Conservation (phyloP, 2,329 filamentous ascomycete genomes). For the Ophidiomyces ophidiicola region DNA sequence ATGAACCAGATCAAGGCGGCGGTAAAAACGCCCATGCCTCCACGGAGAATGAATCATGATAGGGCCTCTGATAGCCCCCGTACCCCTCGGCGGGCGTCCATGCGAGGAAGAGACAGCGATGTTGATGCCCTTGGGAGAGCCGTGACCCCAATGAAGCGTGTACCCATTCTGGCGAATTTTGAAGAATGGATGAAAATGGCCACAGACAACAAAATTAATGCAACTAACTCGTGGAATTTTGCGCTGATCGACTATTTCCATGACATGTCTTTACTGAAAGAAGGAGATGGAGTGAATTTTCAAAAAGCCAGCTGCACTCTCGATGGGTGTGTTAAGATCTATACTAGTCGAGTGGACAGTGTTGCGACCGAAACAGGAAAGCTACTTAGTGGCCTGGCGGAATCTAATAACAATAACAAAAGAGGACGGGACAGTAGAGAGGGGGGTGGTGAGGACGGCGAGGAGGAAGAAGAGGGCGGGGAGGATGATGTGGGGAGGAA, state of each 20-base stretch:
- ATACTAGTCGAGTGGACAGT: constrained; percentile 94
- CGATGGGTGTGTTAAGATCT: constrained; percentile 97
- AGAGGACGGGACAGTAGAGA: constrained; percentile 51
- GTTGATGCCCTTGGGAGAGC: constrained; percentile 56
- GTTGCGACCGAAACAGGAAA: constrained; percentile 96
- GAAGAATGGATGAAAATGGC: constrained; percentile 99
- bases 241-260: constrained; percentile 99
- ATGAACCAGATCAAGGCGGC: constrained; percentile 84
- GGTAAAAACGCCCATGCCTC: constrained; percentile 18
- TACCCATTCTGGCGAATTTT: constrained; percentile 92
- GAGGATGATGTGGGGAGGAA: constrained; percentile 37
- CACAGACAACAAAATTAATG: constrained; percentile 98
- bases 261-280: constrained; percentile 93
- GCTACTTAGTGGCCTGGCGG: constrained; percentile 80
- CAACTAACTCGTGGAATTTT: constrained; percentile 97
- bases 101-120: constrained; percentile 32
- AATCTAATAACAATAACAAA: constrained; percentile 55
- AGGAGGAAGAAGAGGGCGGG: constrained; percentile 40
- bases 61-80: constrained; percentile 35
- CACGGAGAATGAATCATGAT: constrained; percentile 27
- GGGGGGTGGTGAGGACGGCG: constrained; percentile 50
- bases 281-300: constrained; percentile 95
- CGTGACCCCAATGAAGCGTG: constrained; percentile 89
- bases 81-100: constrained; percentile 36
- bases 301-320: constrained; percentile 96